A percentile compares a stretch with the other conserved stretches of the same genome.
Evolutionary conservation across 2,329 filamentous ascomycete genomes (phyloP).

Genomic region (Xylaria arbuscula): DNA sequence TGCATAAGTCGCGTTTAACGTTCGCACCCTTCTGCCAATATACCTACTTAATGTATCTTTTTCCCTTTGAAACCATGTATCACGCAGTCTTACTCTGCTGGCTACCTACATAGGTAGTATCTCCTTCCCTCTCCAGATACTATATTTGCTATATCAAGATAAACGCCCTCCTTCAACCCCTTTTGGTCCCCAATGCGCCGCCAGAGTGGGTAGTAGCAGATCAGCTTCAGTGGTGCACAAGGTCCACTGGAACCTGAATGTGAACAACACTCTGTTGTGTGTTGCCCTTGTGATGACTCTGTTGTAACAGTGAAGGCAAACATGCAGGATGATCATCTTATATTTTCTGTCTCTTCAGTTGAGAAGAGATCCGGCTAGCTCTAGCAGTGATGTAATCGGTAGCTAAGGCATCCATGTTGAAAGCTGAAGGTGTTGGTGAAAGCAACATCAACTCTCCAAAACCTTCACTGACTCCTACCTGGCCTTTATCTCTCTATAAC

Average conservation of each 20-base stretch:
- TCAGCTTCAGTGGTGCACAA: neutral
- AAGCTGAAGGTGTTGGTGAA: too few relatives aligned
- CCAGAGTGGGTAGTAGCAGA: neutral
- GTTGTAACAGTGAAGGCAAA: neutral
- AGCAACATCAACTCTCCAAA: too few relatives aligned
- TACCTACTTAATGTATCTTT: too few relatives aligned
- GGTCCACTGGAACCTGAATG: neutral
- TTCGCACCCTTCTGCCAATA: too few relatives aligned
- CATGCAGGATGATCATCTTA: constrained; percentile 42
- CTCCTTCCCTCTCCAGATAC: neutral
- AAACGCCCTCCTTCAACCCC: neutral
- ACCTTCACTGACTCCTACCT: neutral
- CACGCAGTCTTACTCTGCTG: too few relatives aligned
- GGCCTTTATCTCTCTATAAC: neutral
- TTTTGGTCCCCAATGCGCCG: neutral
- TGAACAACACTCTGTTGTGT: neutral
- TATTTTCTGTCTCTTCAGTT: constrained; percentile 37
- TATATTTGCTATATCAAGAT: neutral
- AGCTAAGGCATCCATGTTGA: constrained; percentile 33
- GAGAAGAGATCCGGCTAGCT: constrained; percentile 44
- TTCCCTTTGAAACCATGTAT: too few relatives aligned
- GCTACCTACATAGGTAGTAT: too few relatives aligned
- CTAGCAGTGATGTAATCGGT: constrained; percentile 46
- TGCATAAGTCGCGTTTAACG: too few relatives aligned
- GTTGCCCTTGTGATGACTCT: neutral